These are phyloP conservation scores for Fusarium succisae DNA, from an alignment of 2,329 filamentous ascomycete genomes.

Conservation along the genomic window DNA sequence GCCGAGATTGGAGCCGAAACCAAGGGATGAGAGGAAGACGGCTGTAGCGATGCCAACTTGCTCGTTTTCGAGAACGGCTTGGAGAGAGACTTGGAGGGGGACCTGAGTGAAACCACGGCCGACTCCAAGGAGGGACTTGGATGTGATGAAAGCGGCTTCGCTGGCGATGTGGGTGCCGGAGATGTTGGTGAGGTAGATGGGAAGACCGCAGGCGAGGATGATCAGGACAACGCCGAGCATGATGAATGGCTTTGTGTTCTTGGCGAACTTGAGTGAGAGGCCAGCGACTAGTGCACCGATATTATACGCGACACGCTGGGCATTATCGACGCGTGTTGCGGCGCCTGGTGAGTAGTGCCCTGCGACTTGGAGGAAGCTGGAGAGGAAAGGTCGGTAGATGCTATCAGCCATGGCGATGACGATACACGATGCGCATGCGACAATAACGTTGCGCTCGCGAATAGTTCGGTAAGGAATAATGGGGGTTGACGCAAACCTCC, in stretches of 20 bases:
- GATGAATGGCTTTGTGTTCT: conserved; percentile 25
- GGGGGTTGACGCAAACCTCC: conserved; percentile 14
- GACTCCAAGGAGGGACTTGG: conserved; percentile 26
- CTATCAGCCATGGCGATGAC: conserved; percentile 34
- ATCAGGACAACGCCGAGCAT: conserved; percentile 21
- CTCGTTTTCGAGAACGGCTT: conserved; percentile 21
- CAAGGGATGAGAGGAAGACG: conserved; percentile 23
- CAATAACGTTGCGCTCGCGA: conserved; percentile 26
- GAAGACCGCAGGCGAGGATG: conserved; percentile 25
- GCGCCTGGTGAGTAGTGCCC: conserved; percentile 27
- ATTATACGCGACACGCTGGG: conserved; percentile 24
- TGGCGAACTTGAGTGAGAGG: conserved; percentile 16
- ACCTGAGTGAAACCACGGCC: conserved; percentile 28
- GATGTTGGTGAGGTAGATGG: conserved; percentile 31
- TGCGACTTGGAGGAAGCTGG: conserved; percentile 23
- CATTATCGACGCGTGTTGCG: conserved; percentile 25
- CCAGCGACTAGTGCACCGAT: conserved; percentile 10
- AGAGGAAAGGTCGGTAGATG: conserved; percentile 24
- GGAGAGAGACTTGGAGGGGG: conserved; percentile 1
- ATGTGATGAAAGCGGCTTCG: conserved; percentile 22
- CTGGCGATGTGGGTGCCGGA: conserved; percentile 26
- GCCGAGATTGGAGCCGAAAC: conserved; percentile 28
- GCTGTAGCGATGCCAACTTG: conserved; percentile 28
- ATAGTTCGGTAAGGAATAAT: conserved; percentile 32
- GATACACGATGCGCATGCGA: conserved; percentile 22